phyloP scores from a whole-genome alignment of 768 basidiomycete genomes.

The Podaxis pistillaris region DNA sequence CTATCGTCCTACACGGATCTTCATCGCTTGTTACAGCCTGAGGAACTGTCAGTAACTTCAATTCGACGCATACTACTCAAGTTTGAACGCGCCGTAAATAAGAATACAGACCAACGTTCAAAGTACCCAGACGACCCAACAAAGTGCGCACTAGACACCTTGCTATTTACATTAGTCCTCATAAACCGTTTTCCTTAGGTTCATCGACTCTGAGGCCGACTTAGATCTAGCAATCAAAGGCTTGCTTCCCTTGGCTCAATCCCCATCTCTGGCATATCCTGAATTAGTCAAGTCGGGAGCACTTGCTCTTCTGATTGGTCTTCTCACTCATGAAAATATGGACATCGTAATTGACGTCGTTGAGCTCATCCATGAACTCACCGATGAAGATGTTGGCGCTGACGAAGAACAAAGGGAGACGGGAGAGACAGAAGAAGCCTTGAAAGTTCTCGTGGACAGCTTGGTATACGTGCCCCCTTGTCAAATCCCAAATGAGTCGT shows the following conservation, averaged over 20 bases:
- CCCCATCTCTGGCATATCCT: constrained; percentile 80
- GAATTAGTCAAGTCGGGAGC: constrained; percentile 81
- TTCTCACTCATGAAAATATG: constrained; percentile 93
- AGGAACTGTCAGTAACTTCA: constrained; percentile 64
- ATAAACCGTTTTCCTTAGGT: constrained; percentile 46
- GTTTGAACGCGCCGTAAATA: constrained; percentile 88
- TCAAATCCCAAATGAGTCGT: not conserved
- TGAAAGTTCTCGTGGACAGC: constrained; percentile 72
- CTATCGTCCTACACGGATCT: not conserved
- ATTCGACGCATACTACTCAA: constrained; percentile 73
- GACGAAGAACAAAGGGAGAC: constrained; percentile 65
- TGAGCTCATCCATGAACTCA: constrained; percentile 89
- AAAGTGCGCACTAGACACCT: constrained; percentile 50
- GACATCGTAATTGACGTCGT: constrained; percentile 98
- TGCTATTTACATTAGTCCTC: not conserved
- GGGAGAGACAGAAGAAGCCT: constrained; percentile 59
- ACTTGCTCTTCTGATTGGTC: constrained; percentile 68
- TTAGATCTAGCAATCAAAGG: constrained; percentile 85
- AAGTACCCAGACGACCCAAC: constrained; percentile 92
- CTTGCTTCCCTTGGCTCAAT: constrained; percentile 86
- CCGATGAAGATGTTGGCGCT: constrained; percentile 92
- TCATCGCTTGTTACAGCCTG: constrained; percentile 40
- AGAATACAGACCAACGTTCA: constrained; percentile 96
- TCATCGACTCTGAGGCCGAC: constrained; percentile 98
- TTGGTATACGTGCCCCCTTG: constrained; percentile 52